Evolutionary conservation across 768 basidiomycete genomes (phyloP).

Genomic region (Chiua virens): DNA sequence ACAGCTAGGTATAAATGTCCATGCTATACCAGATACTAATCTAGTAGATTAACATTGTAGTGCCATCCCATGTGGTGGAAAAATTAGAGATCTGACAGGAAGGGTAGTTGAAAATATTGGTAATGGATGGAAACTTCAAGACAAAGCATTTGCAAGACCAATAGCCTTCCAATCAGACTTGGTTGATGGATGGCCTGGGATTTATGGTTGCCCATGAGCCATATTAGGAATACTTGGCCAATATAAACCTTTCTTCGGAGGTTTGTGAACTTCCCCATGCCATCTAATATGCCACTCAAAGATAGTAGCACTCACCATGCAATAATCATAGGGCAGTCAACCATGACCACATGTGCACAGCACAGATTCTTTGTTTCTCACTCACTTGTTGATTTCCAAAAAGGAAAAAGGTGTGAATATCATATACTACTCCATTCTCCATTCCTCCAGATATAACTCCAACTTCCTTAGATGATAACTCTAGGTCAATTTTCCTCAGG

Average conservation of each 20-base stretch:
- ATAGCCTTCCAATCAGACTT: not conserved
- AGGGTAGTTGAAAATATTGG: not conserved
- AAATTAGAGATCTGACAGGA: too few relatives aligned
- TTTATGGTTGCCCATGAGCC: not conserved
- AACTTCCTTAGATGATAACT: too few relatives aligned
- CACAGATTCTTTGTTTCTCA: conserved; percentile 5
- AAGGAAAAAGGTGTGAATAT: not conserved
- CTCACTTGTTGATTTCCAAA: not conserved
- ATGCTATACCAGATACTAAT: conserved; percentile 8
- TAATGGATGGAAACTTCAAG: not conserved
- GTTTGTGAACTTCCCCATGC: too few relatives aligned
- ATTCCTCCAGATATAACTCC: too few relatives aligned
- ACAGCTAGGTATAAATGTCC: conserved; percentile 26
- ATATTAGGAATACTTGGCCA: not conserved
- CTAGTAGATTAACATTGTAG: not conserved
- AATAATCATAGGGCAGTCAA: conserved; percentile 3
- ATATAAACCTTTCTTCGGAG: too few relatives aligned
- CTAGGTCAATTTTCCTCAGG: too few relatives aligned
- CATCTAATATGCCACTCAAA: not conserved
- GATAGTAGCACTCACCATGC: not conserved
- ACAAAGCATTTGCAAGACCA: not conserved
- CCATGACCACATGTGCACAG: not conserved
- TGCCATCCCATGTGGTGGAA: too few relatives aligned
- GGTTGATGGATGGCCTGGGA: not conserved
- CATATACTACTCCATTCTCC: too few relatives aligned